Conservation (phyloP, 331 rosid genomes). For the Quercus phellos region DNA sequence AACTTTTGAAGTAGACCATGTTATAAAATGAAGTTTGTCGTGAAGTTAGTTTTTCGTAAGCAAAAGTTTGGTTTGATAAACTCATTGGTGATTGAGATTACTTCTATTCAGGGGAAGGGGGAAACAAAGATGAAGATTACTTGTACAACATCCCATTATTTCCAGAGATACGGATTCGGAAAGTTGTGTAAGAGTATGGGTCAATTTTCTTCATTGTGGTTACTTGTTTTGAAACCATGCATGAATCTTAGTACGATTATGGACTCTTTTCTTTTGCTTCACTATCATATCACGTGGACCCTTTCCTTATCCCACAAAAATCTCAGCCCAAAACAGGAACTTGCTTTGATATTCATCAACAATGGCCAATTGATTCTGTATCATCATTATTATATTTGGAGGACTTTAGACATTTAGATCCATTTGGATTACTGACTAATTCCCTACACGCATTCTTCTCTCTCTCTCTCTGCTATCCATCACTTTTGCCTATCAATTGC, state of each 20-base stretch:
- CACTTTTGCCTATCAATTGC: slow-evolving; percentile 15
- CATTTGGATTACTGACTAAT: slow-evolving; percentile 16
- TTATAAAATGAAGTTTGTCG: background rate
- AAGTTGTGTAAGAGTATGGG: slow-evolving; percentile 19
- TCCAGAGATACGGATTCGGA: background rate
- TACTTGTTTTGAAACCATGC: slow-evolving; percentile 47
- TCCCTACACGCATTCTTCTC: slow-evolving; percentile 12
- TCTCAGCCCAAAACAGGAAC: background rate
- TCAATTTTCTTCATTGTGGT: slow-evolving; percentile 7
- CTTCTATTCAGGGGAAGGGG: too few relatives aligned
- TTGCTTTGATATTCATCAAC: background rate
- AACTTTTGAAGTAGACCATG: background rate
- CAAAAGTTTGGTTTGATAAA: background rate
- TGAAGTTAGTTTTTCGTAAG: background rate
- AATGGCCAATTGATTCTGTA: background rate
- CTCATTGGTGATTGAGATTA: background rate
- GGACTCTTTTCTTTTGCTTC: slow-evolving; percentile 31
- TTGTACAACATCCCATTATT: background rate
- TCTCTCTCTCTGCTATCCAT: slow-evolving; percentile 18
- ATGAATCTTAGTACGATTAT: slow-evolving; percentile 72
- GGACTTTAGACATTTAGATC: slow-evolving; percentile 18
- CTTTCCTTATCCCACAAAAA: slow-evolving; percentile 9
- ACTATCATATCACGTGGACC: slow-evolving; percentile 30
- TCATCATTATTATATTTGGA: slow-evolving; percentile 4
- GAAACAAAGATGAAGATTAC: too few relatives aligned